These are phyloP conservation scores for Theobroma cacao DNA, from an alignment of 345 rosid genomes.

Conservation along the genomic window DNA sequence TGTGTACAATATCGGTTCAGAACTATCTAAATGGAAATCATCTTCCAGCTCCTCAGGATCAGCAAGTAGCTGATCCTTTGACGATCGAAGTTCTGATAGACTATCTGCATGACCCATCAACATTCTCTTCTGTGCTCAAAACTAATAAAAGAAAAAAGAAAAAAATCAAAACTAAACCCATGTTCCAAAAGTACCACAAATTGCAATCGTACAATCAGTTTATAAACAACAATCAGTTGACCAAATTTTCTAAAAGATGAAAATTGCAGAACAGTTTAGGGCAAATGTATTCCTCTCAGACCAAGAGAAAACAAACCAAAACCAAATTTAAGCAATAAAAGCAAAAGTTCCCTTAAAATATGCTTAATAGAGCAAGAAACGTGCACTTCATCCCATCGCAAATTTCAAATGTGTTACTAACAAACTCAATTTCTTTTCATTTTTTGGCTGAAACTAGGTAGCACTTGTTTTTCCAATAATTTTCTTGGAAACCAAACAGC, in stretches of 20 bases:
- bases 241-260: neutral
- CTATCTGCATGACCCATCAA: slow-evolving; percentile 51
- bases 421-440: neutral
- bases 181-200: neutral
- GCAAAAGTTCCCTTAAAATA: neutral
- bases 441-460: neutral
- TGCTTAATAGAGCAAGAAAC: neutral
- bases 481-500: neutral
- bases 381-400: neutral
- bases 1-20: slow-evolving; percentile 41
- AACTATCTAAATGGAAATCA: slow-evolving; percentile 28
- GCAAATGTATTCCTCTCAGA: neutral
- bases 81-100: slow-evolving; percentile 42
- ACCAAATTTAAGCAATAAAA: neutral
- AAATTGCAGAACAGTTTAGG: neutral
- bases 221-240: neutral
- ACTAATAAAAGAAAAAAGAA: slow-evolving; percentile 2
- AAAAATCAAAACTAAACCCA: neutral
- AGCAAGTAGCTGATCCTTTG: slow-evolving; percentile 34
- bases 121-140: slow-evolving; percentile 33
- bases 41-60: slow-evolving; percentile 44
- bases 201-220: neutral
- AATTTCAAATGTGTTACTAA: neutral
- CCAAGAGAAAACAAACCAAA: neutral
- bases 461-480: neutral